These are phyloP conservation scores for Tetradesmus lagerheimii DNA, from an alignment of 139 green algal species.

Conservation along the genomic window DNA sequence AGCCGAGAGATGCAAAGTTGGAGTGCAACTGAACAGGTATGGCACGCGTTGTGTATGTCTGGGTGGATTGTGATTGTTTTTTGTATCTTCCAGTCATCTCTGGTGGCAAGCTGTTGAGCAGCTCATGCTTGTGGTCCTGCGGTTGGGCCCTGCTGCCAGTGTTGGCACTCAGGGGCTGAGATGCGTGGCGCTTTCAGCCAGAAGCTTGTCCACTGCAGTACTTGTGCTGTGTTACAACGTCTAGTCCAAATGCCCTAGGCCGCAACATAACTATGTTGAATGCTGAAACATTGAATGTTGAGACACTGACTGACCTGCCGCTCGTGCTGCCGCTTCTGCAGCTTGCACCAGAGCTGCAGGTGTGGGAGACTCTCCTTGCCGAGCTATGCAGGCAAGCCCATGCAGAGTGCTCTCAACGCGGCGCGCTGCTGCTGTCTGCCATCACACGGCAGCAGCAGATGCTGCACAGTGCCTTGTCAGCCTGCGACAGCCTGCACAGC, in stretches of 20 bases:
- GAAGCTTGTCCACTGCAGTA: no score
- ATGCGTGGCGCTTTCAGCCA: no score
- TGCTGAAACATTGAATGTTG: no score
- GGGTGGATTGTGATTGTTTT: background rate
- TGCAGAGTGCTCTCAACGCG: background rate
- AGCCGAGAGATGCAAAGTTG: background rate
- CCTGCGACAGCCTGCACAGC: slow-evolving; percentile 10
- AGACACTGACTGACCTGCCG: no score
- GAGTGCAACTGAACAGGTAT: slow-evolving; percentile 32
- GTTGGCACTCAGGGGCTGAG: no score
- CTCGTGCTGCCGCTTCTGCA: background rate
- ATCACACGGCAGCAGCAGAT: slow-evolving; percentile 19
- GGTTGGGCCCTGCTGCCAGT: no score
- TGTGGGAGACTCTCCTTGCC: background rate
- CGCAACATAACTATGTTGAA: no score
- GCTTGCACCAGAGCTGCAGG: slow-evolving; percentile 3
- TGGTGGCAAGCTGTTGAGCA: no score
- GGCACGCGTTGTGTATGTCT: background rate
- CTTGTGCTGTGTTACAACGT: no score
- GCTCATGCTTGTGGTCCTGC: no score
- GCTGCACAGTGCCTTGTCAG: slow-evolving; percentile 7
- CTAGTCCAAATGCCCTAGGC: no score
- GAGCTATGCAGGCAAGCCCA: slow-evolving; percentile 10
- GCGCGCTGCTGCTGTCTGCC: slow-evolving; percentile 5
- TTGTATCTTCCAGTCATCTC: no score